Evolutionary conservation across 2,329 filamentous ascomycete species (phyloP).

Genomic region (Aureobasidium sp.): DNA sequence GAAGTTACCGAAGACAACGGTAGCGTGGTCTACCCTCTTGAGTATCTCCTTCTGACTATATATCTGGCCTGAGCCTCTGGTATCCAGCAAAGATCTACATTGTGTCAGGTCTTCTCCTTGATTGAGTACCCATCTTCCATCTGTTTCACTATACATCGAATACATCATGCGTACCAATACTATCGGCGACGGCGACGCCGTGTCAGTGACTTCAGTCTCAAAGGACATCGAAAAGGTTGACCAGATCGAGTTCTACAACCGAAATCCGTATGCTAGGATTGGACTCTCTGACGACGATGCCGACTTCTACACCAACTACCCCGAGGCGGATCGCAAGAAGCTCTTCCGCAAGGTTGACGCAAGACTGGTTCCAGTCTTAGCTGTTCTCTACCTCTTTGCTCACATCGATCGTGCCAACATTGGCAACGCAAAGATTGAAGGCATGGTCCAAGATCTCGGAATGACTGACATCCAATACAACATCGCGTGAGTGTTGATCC

Average conservation of each 20-base stretch:
- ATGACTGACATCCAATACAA: conserved; percentile 62
- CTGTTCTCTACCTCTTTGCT: conserved; percentile 65
- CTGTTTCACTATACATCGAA: too few species aligned
- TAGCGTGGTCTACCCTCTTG: too few species aligned
- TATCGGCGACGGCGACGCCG: too few species aligned
- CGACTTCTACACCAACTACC: conserved; percentile 21
- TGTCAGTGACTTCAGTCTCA: conserved; percentile 19
- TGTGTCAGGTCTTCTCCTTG: too few species aligned
- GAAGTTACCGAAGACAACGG: too few species aligned
- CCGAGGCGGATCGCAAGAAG: conserved; percentile 26
- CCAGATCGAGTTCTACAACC: conserved; percentile 19
- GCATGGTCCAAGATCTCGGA: conserved; percentile 51
- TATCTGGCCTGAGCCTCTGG: too few species aligned
- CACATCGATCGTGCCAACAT: conserved; percentile 70
- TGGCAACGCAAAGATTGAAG: conserved; percentile 60
- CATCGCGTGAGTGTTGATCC: conserved; percentile 22
- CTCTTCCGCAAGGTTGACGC: conserved; percentile 59
- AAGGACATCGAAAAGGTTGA: conserved; percentile 21
- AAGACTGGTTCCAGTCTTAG: conserved; percentile 58
- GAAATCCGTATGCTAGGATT: conserved; percentile 21
- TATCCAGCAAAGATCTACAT: too few species aligned
- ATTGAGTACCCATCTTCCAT: too few species aligned
- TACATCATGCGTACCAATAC: too few species aligned
- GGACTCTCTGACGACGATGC: conserved; percentile 23
- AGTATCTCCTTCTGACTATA: too few species aligned